Evolutionary conservation across 371 early-diverging fungal species (phyloP), one percentile per base, ranked within the genome.

Genomic region (Umbelopsis sp.): DNA sequence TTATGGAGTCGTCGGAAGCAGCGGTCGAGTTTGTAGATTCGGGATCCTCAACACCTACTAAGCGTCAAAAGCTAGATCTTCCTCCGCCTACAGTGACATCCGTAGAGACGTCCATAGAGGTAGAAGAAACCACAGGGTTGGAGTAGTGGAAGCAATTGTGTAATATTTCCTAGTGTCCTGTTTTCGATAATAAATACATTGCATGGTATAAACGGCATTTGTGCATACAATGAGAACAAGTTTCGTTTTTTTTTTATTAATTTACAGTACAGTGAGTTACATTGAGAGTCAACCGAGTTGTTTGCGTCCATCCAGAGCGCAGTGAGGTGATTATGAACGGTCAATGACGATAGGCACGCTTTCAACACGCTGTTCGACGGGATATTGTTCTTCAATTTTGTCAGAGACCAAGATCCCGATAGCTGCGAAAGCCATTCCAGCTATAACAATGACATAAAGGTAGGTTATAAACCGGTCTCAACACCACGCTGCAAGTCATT

Each of bases 351-450:
- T 32, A 35, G 57, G 57, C 37, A 57, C 57, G 35, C 57, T 57
- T 57, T 57, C 57, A 3, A 0, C 7, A 12, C 57, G 57, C 9
- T 57, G 12, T 12, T 57, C 35, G 10, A 78, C 79, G 53, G 84
- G 84, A 35, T 69, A 74, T 44, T 72, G 63, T 9, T 70, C 66
- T 67, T 84, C 84, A n/a, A 84, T 62, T n/a, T 71, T 66, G 51
- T 84, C 84, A 25, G 84, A 79, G 7, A 79, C 12, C 25, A 69
- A 65, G 66, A 84, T 80, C 46, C 84, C 84, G 16, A 67, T 70
- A 6, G 79, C 78, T 20, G 84, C 77, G 76, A 84, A 80, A 9
- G 65, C 71, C 84, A 84, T 84, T 38, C 84, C 84, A 66, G 79
- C 84, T 84, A 66, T 14, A 46, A 51, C 29, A 8, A 65, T 29